Evolutionary conservation across 345 rosid genomes (phyloP).

Genomic region (Aurinia saxatilis): DNA sequence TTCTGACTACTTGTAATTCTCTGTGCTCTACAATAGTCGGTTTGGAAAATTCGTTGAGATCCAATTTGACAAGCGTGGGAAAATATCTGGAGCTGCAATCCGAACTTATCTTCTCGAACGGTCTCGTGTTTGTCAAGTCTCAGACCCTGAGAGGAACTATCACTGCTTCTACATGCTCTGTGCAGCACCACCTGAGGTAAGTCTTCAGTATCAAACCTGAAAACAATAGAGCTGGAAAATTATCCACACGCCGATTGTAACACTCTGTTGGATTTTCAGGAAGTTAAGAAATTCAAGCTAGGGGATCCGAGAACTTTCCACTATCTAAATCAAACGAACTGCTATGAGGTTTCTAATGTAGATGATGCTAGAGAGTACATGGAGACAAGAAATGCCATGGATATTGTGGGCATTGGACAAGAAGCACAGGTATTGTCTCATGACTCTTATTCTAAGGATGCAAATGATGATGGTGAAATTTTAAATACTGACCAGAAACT

Average conservation of each 20-base stretch:
- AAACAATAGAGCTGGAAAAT: slow-evolving; percentile 5
- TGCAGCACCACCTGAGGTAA: slow-evolving; percentile 62
- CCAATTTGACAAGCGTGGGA: slow-evolving; percentile 79
- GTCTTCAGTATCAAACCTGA: slow-evolving; percentile 10
- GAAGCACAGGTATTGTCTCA: slow-evolving; percentile 46
- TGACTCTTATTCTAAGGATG: background rate
- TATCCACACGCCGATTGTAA: background rate
- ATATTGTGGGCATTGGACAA: slow-evolving; percentile 60
- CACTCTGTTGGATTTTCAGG: slow-evolving; percentile 34
- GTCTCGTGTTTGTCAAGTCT: slow-evolving; percentile 76
- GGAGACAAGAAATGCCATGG: slow-evolving; percentile 78
- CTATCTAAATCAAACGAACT: slow-evolving; percentile 64
- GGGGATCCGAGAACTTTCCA: slow-evolving; percentile 62
- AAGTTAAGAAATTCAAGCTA: slow-evolving; percentile 54
- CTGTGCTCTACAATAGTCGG: slow-evolving; percentile 38
- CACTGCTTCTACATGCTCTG: slow-evolving; percentile 74
- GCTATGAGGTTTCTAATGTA: slow-evolving; percentile 56
- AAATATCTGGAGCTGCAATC: slow-evolving; percentile 80
- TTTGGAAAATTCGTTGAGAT: slow-evolving; percentile 92
- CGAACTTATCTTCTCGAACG: slow-evolving; percentile 75
- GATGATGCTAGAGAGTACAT: slow-evolving; percentile 68
- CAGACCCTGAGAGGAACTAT: slow-evolving; percentile 75
- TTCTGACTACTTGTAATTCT: background rate
- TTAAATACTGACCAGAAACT: slow-evolving; percentile 1
- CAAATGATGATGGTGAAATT: background rate